phyloP scores from a whole-genome alignment of 2,329 filamentous ascomycete genomes.

The Fusarium sp. region DNA sequence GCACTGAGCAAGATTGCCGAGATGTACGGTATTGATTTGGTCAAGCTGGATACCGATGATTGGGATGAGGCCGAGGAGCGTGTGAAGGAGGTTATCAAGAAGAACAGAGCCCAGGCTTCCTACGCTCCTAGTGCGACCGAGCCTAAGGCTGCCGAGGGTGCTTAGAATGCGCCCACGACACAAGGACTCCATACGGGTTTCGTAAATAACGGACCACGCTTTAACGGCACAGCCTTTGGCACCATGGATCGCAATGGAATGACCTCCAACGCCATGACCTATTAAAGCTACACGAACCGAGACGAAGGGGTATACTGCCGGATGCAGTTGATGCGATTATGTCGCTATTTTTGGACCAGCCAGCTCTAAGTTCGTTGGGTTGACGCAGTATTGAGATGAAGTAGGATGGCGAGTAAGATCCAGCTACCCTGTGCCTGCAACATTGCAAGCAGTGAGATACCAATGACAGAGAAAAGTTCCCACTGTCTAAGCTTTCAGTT shows the following conservation, averaged over 20 bases:
- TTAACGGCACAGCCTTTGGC: conserved; percentile 19
- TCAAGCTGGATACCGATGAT: conserved; percentile 84
- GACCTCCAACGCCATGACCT: conserved; percentile 13
- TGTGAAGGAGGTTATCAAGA: conserved; percentile 85
- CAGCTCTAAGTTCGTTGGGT: background rate
- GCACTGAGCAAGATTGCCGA: conserved; percentile 83
- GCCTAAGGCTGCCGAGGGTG: conserved; percentile 45
- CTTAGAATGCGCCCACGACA: conserved; percentile 47
- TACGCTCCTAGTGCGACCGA: conserved; percentile 63
- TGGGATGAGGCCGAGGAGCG: conserved; percentile 91
- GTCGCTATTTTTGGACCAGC: background rate
- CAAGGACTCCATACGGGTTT: conserved; percentile 16
- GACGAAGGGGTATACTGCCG: background rate
- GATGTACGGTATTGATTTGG: conserved; percentile 84
- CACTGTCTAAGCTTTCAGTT: background rate
- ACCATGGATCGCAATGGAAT: conserved; percentile 2
- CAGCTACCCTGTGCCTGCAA: conserved; percentile 27
- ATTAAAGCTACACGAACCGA: conserved; percentile 5
- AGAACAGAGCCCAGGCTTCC: conserved; percentile 68
- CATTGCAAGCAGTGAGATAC: conserved; percentile 31
- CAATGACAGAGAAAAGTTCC: conserved; percentile 28
- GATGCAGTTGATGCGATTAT: background rate
- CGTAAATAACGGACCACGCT: conserved; percentile 12
- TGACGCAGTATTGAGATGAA: conserved; percentile 4
- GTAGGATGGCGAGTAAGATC: background rate